A percentile compares a stretch with the other conserved stretches of the same genome.
These are phyloP conservation scores for Crucibulum laeve DNA, from an alignment of 768 basidiomycete genomes.

Conservation along the genomic window DNA sequence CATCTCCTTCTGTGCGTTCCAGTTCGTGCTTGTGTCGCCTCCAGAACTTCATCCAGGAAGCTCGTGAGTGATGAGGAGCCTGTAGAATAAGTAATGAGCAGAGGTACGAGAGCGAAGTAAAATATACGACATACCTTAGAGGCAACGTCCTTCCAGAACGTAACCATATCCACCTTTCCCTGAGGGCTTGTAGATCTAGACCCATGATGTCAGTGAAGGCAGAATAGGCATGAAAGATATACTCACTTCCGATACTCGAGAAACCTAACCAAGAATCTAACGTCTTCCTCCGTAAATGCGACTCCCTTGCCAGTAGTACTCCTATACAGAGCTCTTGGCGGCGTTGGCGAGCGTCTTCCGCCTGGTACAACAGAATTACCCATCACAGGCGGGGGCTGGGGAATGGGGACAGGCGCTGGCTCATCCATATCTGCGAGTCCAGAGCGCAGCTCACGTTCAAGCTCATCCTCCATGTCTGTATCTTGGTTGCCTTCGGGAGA, in stretches of 20 bases:
- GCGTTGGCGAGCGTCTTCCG: constrained; percentile 72
- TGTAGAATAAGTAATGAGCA: constrained; percentile 17
- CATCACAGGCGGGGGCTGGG: not conserved
- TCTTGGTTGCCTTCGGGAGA: constrained; percentile 40
- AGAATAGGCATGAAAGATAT: not conserved
- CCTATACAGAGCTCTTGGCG: constrained; percentile 71
- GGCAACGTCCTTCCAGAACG: constrained; percentile 31
- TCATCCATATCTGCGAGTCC: not conserved
- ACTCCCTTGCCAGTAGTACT: constrained; percentile 91
- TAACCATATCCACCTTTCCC: constrained; percentile 39
- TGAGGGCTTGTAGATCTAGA: constrained; percentile 12
- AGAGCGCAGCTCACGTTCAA: constrained; percentile 1
- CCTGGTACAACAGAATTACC: not conserved
- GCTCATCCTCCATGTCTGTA: constrained; percentile 26
- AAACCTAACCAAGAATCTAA: constrained; percentile 70
- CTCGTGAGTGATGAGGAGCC: constrained; percentile 88
- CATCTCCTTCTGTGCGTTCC: constrained; percentile 59
- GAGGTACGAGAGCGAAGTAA: not conserved
- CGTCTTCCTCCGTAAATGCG: constrained; percentile 83
- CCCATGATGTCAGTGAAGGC: constrained; percentile 3
- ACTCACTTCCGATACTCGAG: constrained; percentile 73
- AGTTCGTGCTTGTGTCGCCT: constrained; percentile 84
- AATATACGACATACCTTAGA: constrained; percentile 13
- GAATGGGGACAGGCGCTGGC: not conserved
- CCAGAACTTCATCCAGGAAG: constrained; percentile 95